Percentiles rank a stretch among this genome's conserved stretches.
Evolutionary conservation across 345 rosid genomes (phyloP).

Genomic region (Hypericum perforatum): DNA sequence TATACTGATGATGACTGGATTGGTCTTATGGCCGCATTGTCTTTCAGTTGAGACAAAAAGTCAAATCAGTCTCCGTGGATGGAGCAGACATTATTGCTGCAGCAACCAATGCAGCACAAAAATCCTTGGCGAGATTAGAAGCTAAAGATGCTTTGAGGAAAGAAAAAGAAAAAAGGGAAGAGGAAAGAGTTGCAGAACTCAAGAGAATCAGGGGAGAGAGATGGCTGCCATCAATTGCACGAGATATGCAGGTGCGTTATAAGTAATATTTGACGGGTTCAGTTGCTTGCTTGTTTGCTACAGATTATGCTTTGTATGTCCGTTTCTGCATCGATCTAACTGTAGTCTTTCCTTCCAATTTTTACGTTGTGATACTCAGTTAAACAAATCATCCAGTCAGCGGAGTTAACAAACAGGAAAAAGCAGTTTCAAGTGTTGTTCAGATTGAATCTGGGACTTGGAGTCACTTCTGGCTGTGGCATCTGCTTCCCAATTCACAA

Average conservation of each 20-base stretch:
- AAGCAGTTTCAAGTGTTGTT: too few species aligned
- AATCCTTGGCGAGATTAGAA: slow-evolving; percentile 47
- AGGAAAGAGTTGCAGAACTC: slow-evolving; percentile 63
- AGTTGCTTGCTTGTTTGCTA: too few species aligned
- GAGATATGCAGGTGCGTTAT: slow-evolving; percentile 4
- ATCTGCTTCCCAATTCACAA: too few species aligned
- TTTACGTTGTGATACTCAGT: too few species aligned
- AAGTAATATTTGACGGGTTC: too few species aligned
- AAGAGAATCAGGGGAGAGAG: slow-evolving; percentile 67
- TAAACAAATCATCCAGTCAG: too few species aligned
- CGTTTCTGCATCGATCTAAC: too few species aligned
- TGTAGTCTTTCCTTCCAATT: too few species aligned
- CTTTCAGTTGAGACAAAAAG: slow-evolving; percentile 47
- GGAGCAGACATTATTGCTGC: slow-evolving; percentile 52
- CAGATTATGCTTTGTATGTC: too few species aligned
- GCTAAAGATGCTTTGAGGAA: slow-evolving; percentile 52
- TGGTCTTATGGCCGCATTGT: neutral
- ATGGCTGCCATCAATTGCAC: slow-evolving; percentile 73
- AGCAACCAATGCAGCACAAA: slow-evolving; percentile 42
- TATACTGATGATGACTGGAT: neutral
- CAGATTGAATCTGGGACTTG: too few species aligned
- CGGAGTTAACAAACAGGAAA: too few species aligned
- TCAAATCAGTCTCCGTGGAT: slow-evolving; percentile 50
- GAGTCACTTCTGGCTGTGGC: too few species aligned
- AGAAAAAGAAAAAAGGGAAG: slow-evolving; percentile 72